These are phyloP conservation scores for Candida nonsorbophila DNA, from an alignment of 805 yeast genomes.

Conservation along the genomic window DNA sequence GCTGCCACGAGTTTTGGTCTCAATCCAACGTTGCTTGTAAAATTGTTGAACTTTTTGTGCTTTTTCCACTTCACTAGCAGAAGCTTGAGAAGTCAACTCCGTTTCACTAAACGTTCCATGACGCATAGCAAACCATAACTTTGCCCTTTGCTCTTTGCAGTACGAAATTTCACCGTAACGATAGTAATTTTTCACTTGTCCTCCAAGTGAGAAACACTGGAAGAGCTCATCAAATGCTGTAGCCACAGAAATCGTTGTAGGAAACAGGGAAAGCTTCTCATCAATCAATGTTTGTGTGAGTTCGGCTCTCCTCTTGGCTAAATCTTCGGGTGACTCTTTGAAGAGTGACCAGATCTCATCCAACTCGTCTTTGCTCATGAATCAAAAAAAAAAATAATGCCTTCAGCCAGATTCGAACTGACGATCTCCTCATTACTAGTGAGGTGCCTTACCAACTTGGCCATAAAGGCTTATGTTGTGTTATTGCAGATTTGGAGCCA, in stretches of 20 bases:
- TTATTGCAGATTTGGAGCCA: too few species aligned
- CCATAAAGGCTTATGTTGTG: slow-evolving; percentile 12
- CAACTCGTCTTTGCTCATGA: slow-evolving; percentile 17
- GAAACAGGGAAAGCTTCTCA: slow-evolving; percentile 18
- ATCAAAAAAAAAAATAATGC: slow-evolving; percentile 1
- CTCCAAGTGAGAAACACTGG: slow-evolving; percentile 85
- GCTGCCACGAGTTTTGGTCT: slow-evolving; percentile 61
- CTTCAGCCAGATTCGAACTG: slow-evolving; percentile 4
- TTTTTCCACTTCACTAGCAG: slow-evolving; percentile 38
- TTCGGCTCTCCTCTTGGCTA: slow-evolving; percentile 17
- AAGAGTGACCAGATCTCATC: slow-evolving; percentile 24
- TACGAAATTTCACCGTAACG: slow-evolving; percentile 73
- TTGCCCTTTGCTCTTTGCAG: slow-evolving; percentile 65
- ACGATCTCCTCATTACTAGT: slow-evolving; percentile 5
- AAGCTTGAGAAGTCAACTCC: slow-evolving; percentile 12
- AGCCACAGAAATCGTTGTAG: slow-evolving; percentile 35
- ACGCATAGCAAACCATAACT: slow-evolving; percentile 74
- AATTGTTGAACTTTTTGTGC: slow-evolving; percentile 59
- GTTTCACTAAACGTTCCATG: slow-evolving; percentile 34
- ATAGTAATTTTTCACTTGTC: slow-evolving; percentile 79
- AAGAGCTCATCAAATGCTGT: slow-evolving; percentile 86
- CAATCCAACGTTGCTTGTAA: slow-evolving; percentile 58
- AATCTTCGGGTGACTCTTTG: slow-evolving; percentile 24
- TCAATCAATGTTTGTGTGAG: slow-evolving; percentile 15
- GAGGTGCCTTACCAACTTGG: slow-evolving; percentile 11